Evolutionary conservation across 108 stramenopile genomes (phyloP), one percentile per base, ranked within the genome.

Genomic region (Parietichytrium sp.): DNA sequence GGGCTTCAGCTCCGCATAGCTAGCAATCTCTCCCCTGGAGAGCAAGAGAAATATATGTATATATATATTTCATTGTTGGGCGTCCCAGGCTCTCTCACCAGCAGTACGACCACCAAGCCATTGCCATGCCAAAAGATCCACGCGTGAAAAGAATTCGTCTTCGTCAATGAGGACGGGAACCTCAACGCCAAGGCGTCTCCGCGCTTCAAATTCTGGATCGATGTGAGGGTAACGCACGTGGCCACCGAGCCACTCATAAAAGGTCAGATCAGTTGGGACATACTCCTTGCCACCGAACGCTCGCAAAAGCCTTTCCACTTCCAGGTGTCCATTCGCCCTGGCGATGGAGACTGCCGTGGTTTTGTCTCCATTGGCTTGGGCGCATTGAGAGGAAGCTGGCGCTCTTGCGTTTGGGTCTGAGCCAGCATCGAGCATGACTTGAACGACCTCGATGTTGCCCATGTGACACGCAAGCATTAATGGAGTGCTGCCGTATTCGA

Each of bases 191-290:
- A 42, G 6, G 8, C 61, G 33, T 10, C 29, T 33, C 10, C 61
- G 61, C 20, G 36, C 38, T 25, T 16, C 61, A 27, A 72, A 72
- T 16, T 72, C 3, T 10, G 61, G 61, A 45, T 13, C 29, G 45
- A 36, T 36, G 61, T 72, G 38, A 10, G 61, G 61, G 61, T 72
- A 72, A 0, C 15, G 20, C 8, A 72, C 61, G 33, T 27, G 61
- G 10, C 61, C 61, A 27, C 61, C 61, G 20, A 72, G 61, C 61
- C 61, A 72, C 42, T 72, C 61, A 3, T 72, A 72, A 27, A 72
- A 72, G 38, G 36, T 42, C 8, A 72, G 61, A 25, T 72, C 61
- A 16, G 45, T 15, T 12, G 6, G 15, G 10, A 72, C 61, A 27
- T 72, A 72, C 12, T 33, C 16, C 12, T 38, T 16, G 1, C 38